These are phyloP conservation scores for Asterochloris sp. DNA, from an alignment of 139 green algal genomes.

Conservation along the genomic window DNA sequence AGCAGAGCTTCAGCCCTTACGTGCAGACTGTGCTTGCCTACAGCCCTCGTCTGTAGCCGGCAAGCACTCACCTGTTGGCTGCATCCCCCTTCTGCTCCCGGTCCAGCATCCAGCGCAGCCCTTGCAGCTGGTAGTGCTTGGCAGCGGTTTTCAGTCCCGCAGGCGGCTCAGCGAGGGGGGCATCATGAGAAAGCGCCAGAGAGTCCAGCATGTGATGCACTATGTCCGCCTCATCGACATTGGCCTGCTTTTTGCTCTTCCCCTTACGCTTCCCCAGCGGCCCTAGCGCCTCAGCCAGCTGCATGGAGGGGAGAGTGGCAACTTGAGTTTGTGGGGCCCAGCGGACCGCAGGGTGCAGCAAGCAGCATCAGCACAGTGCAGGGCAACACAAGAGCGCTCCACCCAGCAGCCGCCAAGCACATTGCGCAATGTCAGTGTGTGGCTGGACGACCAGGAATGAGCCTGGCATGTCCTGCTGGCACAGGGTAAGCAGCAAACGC, in stretches of 20 bases:
- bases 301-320: background rate
- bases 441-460: too few relatives aligned
- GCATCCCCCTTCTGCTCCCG: slow-evolving; percentile 50
- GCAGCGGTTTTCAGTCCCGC: slow-evolving; percentile 21
- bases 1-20: background rate
- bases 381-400: too few relatives aligned
- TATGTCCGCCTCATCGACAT: background rate
- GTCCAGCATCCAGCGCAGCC: slow-evolving; percentile 58
- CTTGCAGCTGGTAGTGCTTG: slow-evolving; percentile 58
- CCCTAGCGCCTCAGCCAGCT: background rate
- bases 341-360: background rate
- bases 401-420: too few relatives aligned
- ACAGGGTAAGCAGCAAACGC: background rate
- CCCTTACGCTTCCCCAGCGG: background rate
- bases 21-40: background rate
- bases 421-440: too few relatives aligned
- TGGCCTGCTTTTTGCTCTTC: slow-evolving; percentile 1
- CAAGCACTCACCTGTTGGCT: slow-evolving; percentile 20
- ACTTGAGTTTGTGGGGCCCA: background rate
- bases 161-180: slow-evolving; percentile 3
- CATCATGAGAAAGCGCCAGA: background rate
- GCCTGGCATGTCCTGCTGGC: background rate
- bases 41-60: background rate
- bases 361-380: too few relatives aligned
- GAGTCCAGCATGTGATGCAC: slow-evolving; percentile 31